Percentiles rank a stretch among this genome's conserved stretches.
Conservation (phyloP, 768 basidiomycete species). For the Podaxis sp. region DNA sequence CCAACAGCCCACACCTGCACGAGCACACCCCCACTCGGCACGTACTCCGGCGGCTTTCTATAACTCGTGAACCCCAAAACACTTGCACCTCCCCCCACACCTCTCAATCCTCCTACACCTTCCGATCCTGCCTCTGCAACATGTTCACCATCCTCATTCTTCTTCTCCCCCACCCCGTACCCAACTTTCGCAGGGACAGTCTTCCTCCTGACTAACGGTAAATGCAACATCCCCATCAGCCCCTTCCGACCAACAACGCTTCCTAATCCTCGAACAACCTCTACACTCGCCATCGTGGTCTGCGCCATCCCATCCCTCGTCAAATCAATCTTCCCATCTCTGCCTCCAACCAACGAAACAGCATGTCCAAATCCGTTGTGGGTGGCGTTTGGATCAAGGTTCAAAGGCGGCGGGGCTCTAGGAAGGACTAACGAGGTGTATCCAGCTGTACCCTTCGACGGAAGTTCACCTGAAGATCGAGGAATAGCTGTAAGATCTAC, state of each 20-base stretch:
- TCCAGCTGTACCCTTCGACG: constrained; percentile 18
- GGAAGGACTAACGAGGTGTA: constrained; percentile 14
- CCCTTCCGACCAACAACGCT: constrained; percentile 15
- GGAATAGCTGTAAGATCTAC: constrained; percentile 12
- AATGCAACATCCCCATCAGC: constrained; percentile 17
- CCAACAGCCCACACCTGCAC: constrained; percentile 92
- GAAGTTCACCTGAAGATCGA: constrained; percentile 16
- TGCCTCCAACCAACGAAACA: constrained; percentile 15
- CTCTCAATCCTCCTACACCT: constrained; percentile 18
- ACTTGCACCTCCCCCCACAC: constrained; percentile 17
- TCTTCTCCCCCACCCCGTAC: background rate
- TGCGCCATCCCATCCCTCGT: constrained; percentile 77
- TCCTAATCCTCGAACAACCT: constrained; percentile 63
- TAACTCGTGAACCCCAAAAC: constrained; percentile 69
- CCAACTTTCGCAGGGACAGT: constrained; percentile 13
- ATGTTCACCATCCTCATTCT: constrained; percentile 3
- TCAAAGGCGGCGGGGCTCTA: constrained; percentile 15
- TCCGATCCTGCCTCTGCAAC: constrained; percentile 19
- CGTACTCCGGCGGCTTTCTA: constrained; percentile 69
- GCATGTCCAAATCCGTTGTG: constrained; percentile 14
- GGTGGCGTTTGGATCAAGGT: background rate
- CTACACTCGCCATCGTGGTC: constrained; percentile 86
- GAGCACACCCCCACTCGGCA: constrained; percentile 67
- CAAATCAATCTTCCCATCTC: constrained; percentile 63
- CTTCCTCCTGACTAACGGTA: constrained; percentile 16